Conservation (phyloP, 1,139 yeast species). For the Diutina sp. region DNA sequence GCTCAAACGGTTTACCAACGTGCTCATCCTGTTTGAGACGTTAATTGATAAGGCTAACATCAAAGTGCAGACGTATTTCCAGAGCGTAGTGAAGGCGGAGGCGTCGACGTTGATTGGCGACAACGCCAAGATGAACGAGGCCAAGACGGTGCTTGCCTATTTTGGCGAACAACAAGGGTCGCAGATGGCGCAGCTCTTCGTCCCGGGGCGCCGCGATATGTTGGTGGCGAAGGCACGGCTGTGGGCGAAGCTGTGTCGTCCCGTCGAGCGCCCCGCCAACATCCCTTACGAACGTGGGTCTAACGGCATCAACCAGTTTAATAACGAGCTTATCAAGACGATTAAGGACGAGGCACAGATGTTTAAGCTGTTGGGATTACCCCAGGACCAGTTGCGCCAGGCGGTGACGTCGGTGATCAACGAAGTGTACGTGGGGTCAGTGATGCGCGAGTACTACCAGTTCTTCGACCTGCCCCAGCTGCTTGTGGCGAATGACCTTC, state of each 20-base stretch:
- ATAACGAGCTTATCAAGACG: not conserved
- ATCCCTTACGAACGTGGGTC: conserved; percentile 45
- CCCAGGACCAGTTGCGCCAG: not conserved
- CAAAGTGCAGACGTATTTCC: conserved; percentile 23
- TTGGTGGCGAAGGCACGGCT: conserved; percentile 28
- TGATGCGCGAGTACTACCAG: not conserved
- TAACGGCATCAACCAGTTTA: conserved; percentile 1
- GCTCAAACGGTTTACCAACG: conserved; percentile 36
- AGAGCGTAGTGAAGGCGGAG: conserved; percentile 8
- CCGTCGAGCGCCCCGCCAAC: conserved; percentile 21
- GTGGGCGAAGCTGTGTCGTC: conserved; percentile 21
- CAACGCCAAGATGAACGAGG: not conserved
- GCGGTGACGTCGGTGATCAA: not conserved
- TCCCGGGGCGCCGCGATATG: conserved; percentile 12
- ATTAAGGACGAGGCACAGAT: not conserved
- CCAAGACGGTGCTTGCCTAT: conserved; percentile 18
- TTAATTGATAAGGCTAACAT: conserved; percentile 34
- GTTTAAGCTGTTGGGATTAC: not conserved
- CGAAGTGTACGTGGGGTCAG: not conserved
- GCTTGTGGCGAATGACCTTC: not conserved
- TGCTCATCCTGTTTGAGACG: conserved; percentile 31
- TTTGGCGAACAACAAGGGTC: conserved; percentile 15
- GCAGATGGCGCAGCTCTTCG: conserved; percentile 5
- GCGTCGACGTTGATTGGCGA: conserved; percentile 10
- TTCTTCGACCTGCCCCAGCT: not conserved